Evolutionary conservation across 257 asterid species (phyloP), one percentile per base, ranked within the genome.

Genomic region (Linderniella brevidens): DNA sequence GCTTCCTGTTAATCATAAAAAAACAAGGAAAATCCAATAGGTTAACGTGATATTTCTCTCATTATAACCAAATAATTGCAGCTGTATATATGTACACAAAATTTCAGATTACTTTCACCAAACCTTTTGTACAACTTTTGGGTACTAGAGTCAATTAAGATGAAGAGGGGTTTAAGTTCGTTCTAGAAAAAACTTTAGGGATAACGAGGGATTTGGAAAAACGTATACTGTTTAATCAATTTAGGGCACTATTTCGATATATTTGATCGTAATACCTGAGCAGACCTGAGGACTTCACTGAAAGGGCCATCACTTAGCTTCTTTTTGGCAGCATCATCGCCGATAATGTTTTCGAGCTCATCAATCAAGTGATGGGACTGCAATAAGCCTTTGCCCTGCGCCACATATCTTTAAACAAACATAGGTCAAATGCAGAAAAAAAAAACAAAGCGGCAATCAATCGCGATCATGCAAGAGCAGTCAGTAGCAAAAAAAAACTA

Each of bases 301-400:
- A 90, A 90, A 54, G 96, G 92, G 16, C 96, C 93, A 9, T 85
- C 92, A 1, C 75, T 59, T 46, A 90, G 84, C 54, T 65, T 70
- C 18, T 39, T 48, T 47, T 52, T 65, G 1, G 73, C 59, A 37
- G 71, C 35, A 41, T 77, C 87, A 48, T 63, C 78, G 17, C 77
- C 70, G 13, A 69, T 41, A 4, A 74, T 43, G 62, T 65, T 82
- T 12, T 90, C 92, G 35, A 90, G 69, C 60, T 90, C 96, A 62
- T 90, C 96, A 46, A 90, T 55, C 67, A 90, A 68, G 61, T 63
- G 67, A 64, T 86, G 99, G 16, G 99, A 80, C 63, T 90, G 99
- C 65, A 90, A 55, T 51, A 90, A 69, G 53, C 96, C 65, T 73
- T 90, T 90, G 72, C 99, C 99, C 79, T 90, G 99, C 11, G 77